These are phyloP conservation scores for Vitis hybrid DNA, from an alignment of 177 flowering plant species.

Conservation along the genomic window DNA sequence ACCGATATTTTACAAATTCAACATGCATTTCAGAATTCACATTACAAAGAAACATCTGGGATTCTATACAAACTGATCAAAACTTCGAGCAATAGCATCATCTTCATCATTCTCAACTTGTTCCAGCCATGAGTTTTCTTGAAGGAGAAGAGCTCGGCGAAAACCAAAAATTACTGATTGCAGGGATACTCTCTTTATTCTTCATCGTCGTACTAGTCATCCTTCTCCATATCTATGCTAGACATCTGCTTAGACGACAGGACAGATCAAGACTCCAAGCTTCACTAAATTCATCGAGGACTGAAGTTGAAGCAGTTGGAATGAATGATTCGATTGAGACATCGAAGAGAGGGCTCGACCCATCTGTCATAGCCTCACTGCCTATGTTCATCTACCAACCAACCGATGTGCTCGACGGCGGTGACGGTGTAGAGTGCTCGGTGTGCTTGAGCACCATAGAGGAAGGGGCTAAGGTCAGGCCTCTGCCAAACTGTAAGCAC, in stretches of 20 bases:
- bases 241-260: conserved; percentile 21
- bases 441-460: conserved; percentile 28
- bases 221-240: conserved; percentile 26
- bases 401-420: neutral
- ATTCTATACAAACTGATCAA: neutral
- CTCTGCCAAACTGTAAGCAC: conserved; percentile 36
- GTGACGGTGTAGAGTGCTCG: conserved; percentile 24
- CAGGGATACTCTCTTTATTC: conserved; percentile 18
- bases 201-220: conserved; percentile 15
- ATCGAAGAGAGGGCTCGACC: conserved; percentile 21
- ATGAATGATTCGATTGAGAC: neutral
- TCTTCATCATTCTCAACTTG: neutral
- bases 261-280: conserved; percentile 12
- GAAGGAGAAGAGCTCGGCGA: conserved; percentile 8
- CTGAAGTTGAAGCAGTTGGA: neutral
- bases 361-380: conserved; percentile 25
- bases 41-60: no score
- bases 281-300: neutral
- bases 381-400: conserved; percentile 20
- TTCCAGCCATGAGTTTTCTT: conserved; percentile 17
- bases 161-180: conserved; percentile 22
- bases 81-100: neutral
- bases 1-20: no score
- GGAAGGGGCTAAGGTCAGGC: conserved; percentile 21
- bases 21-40: no score